Base-by-base conservation (phyloP, 2,329 filamentous ascomycete genomes). In the Fusarium sp. region DNA sequence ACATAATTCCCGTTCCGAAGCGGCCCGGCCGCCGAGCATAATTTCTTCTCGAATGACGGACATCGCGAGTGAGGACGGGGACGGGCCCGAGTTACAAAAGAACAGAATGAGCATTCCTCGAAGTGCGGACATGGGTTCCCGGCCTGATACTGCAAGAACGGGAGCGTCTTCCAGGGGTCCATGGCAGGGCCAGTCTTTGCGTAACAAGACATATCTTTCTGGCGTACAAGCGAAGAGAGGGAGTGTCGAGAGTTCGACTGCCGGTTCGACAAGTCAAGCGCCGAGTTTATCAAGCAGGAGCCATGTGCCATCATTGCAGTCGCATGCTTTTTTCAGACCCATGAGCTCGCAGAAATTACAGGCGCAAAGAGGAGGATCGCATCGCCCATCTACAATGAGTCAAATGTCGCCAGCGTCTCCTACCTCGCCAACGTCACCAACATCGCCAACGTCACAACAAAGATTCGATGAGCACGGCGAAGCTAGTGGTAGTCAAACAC, bases 321-420 rank as follows among this genome's bases (percentile, higher is more conserved):
- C 94, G 22, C 93, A 96, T 79, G 96, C 94, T 61, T 98, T 99
- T 85, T 98, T 97, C 80, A 93, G 92, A 28, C 96, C 96, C 44
- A 97, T 99, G 94, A 98, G 95, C 84, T 97, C 96, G 31, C 95
- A 98, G 81, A 93, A 94, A 81, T 86, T 98, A 57, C 96, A 98
- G 83, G 95, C 95, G 62, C 96, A 98, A 83, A 89, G 96, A 81
- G 91, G 79, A 72, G 90, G 92, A 73, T 88, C 83, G 14, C 80
- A 84, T 42, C 84, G 87, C 28, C 84, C 86, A 11, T 75, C 82
- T 20, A 85, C 83, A 28, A 81, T 83, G 75, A 81, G 79, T 63
- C 84, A 86, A 49, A 76, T 78, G 54, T 72, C 77, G 28, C 78
- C 71, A 38, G 66, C 59, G 18, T 73, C 63, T 14, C 71, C 72